phyloP scores from a whole-genome alignment of 129 eudicot species.

The Gnaphalium uliginosum region DNA sequence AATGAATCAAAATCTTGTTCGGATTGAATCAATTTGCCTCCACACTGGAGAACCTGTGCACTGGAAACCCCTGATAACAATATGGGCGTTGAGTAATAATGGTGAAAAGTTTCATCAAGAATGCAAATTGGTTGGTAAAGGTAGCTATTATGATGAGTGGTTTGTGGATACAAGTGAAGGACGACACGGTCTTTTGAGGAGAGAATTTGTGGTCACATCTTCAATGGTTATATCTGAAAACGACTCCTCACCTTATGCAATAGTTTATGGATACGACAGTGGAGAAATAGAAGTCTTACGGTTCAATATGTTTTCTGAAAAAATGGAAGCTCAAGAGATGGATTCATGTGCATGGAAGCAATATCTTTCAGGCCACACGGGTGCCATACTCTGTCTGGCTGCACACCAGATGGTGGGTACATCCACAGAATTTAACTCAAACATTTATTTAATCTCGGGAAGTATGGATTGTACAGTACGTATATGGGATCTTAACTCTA shows the following conservation, averaged over 20 bases:
- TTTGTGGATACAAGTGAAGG: constrained; percentile 30
- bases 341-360: constrained; percentile 54
- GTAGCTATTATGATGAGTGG: constrained; percentile 63
- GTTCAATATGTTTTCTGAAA: constrained; percentile 55
- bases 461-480: constrained; percentile 91
- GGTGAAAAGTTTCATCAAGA: constrained; percentile 32
- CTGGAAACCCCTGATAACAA: constrained; percentile 73
- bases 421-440: constrained; percentile 41
- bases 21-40: constrained; percentile 65
- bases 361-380: constrained; percentile 76
- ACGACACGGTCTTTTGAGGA: constrained; percentile 20
- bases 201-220: constrained; percentile 61
- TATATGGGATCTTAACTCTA: constrained; percentile 89
- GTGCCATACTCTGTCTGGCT: constrained; percentile 84
- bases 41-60: constrained; percentile 49
- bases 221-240: constrained; percentile 89
- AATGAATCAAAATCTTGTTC: constrained; percentile 49
- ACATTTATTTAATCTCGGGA: constrained; percentile 69
- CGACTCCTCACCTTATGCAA: constrained; percentile 62
- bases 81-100: constrained; percentile 57
- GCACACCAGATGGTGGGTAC: constrained; percentile 65
- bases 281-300: constrained; percentile 79
- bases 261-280: constrained; percentile 80
- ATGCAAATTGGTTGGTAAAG: constrained; percentile 53
- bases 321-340: constrained; percentile 35